Conservation (phyloP, 176 grass and related monocot species). For the Oryza coarctata region DNA sequence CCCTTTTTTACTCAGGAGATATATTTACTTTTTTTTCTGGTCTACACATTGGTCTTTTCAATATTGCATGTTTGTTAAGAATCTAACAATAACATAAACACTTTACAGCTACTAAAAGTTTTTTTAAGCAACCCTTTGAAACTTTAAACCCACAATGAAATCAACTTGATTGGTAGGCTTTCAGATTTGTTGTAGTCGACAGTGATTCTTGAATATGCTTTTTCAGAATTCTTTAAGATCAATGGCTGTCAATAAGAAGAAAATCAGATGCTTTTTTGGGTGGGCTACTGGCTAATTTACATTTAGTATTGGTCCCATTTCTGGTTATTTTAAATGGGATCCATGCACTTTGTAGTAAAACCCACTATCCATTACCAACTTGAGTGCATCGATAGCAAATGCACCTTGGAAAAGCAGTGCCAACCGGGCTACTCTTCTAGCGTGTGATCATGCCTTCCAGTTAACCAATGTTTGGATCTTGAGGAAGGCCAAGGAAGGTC, state of each 20-base stretch:
- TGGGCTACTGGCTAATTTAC: background rate
- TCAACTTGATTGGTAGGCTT: background rate
- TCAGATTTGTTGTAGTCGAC: background rate
- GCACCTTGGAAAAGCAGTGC: too few species aligned
- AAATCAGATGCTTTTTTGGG: background rate
- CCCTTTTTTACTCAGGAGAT: background rate
- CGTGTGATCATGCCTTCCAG: too few species aligned
- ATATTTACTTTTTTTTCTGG: constrained; percentile 12
- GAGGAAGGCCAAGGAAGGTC: too few species aligned
- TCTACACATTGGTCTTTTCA: background rate
- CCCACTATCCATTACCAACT: background rate
- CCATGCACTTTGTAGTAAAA: background rate
- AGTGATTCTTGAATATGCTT: background rate
- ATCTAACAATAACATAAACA: constrained; percentile 4
- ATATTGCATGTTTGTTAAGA: background rate
- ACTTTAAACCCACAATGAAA: background rate
- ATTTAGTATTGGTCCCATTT: background rate
- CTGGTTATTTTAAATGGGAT: background rate
- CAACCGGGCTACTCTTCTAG: too few species aligned
- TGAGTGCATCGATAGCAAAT: too few species aligned
- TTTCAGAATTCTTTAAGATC: background rate
- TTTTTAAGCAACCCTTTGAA: background rate
- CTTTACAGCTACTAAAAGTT: background rate
- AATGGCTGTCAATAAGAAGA: background rate
- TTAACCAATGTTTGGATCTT: too few species aligned